Evolutionary conservation across 345 rosid species (phyloP).

Genomic region (Sapria himalayana): DNA sequence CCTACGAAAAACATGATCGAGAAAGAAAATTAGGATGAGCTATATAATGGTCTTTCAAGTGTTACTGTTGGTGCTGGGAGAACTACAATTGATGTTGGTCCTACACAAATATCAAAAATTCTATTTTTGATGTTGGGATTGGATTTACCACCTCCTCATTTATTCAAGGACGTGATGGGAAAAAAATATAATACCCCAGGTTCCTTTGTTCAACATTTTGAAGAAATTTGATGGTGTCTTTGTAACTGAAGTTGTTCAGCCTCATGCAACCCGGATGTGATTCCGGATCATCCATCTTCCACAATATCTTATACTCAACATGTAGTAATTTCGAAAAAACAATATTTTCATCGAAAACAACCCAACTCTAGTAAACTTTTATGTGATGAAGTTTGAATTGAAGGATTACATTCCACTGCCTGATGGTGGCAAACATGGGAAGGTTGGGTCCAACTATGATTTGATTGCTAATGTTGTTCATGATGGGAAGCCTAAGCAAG

Average conservation of each 20-base stretch:
- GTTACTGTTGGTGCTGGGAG: too few species aligned
- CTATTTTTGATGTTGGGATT: slow-evolving; percentile 89
- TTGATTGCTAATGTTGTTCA: slow-evolving; percentile 84
- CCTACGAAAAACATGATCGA: slow-evolving; percentile 28
- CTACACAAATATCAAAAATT: slow-evolving; percentile 57
- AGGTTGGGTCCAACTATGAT: slow-evolving; percentile 55
- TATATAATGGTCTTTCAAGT: too few species aligned
- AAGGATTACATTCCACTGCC: slow-evolving; percentile 89
- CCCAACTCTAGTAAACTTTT: slow-evolving; percentile 94
- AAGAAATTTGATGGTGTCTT: slow-evolving; percentile 92
- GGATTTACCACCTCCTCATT: slow-evolving; percentile 95
- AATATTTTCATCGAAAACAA: slow-evolving; percentile 90
- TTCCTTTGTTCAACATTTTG: slow-evolving; percentile 67
- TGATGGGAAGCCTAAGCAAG: slow-evolving; percentile 91
- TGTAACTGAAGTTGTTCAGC: slow-evolving; percentile 82
- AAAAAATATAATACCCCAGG: slow-evolving; percentile 97
- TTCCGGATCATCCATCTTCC: slow-evolving; percentile 64
- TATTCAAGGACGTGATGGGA: slow-evolving; percentile 97
- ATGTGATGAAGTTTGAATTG: slow-evolving; percentile 76
- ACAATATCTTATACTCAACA: slow-evolving; percentile 62
- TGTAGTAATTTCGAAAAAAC: slow-evolving; percentile 82
- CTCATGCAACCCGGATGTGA: slow-evolving; percentile 61
- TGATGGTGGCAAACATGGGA: slow-evolving; percentile 35
- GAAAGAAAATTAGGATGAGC: slow-evolving; percentile 21
- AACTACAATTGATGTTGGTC: slow-evolving; percentile 9